Conservation (phyloP, 2,329 filamentous ascomycete genomes). For the Monascus ruber region DNA sequence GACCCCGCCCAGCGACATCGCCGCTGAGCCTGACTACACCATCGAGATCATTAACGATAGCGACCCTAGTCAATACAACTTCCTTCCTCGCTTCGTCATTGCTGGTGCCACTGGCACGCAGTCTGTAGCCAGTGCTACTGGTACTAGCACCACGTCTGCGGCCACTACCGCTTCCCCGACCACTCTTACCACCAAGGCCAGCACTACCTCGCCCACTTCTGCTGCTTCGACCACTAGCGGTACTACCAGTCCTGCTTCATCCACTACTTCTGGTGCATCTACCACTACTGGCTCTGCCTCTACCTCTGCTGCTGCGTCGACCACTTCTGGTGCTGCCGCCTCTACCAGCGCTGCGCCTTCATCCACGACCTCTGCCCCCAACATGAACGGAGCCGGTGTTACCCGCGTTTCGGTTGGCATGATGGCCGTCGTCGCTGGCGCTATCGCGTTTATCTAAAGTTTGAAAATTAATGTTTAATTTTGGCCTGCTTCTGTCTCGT, state of each 20-base stretch:
- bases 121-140: slow-evolving; percentile 18
- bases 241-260: slow-evolving; percentile 5
- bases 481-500: background rate
- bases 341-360: slow-evolving; percentile 13
- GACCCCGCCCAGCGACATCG: slow-evolving; percentile 30
- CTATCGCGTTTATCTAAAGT: slow-evolving; percentile 23
- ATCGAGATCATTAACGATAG: slow-evolving; percentile 42
- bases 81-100: slow-evolving; percentile 41
- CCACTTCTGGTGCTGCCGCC: slow-evolving; percentile 14
- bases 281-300: slow-evolving; percentile 5
- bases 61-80: slow-evolving; percentile 37
- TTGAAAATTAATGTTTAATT: background rate
- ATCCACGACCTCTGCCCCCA: slow-evolving; percentile 13
- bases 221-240: slow-evolving; percentile 7
- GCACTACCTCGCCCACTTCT: slow-evolving; percentile 12
- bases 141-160: slow-evolving; percentile 17
- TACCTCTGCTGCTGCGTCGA: slow-evolving; percentile 11
- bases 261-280: slow-evolving; percentile 6
- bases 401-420: slow-evolving; percentile 25
- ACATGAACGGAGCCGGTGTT: slow-evolving; percentile 18
- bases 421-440: slow-evolving; percentile 24
- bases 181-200: slow-evolving; percentile 11
- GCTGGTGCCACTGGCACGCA: slow-evolving; percentile 34
- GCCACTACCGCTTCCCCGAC: slow-evolving; percentile 11
- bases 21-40: slow-evolving; percentile 38